Percentiles rank a stretch among this genome's conserved stretches.
These are phyloP conservation scores for Abelmoschus esculentus DNA, from an alignment of 345 rosid species.

Conservation along the genomic window DNA sequence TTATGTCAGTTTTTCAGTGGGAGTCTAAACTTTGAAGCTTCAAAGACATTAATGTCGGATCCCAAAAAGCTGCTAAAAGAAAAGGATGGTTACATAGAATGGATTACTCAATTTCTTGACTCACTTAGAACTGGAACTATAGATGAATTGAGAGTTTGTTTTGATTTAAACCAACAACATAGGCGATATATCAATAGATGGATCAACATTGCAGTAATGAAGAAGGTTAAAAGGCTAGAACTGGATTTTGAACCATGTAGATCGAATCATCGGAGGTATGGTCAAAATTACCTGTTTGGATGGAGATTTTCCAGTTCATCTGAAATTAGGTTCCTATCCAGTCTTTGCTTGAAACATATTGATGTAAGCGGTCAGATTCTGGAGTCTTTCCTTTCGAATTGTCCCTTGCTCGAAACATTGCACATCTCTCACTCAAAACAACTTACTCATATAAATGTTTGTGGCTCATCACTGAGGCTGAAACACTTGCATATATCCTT, in stretches of 20 bases:
- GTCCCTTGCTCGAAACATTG: not conserved
- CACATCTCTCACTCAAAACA: not conserved
- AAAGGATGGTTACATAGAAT: not conserved
- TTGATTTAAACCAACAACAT: not conserved
- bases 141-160: not conserved
- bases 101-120: not conserved
- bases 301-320: not conserved
- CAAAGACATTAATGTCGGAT: not conserved
- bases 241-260: not conserved
- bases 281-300: not conserved
- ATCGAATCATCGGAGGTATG: too few relatives aligned
- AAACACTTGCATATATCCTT: not conserved
- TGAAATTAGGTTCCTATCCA: not conserved
- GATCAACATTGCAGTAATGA: not conserved
- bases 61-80: too few relatives aligned
- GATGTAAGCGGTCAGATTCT: not conserved
- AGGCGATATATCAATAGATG: not conserved
- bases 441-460: not conserved
- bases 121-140: not conserved
- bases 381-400: not conserved
- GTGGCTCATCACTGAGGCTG: not conserved
- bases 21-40: not conserved
- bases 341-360: not conserved
- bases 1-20: not conserved
- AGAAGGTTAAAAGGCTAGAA: not conserved